Evolutionary conservation across 106 monocot species (phyloP), one percentile per base, ranked within the genome.

Genomic region (Amphibolis antarctica): DNA sequence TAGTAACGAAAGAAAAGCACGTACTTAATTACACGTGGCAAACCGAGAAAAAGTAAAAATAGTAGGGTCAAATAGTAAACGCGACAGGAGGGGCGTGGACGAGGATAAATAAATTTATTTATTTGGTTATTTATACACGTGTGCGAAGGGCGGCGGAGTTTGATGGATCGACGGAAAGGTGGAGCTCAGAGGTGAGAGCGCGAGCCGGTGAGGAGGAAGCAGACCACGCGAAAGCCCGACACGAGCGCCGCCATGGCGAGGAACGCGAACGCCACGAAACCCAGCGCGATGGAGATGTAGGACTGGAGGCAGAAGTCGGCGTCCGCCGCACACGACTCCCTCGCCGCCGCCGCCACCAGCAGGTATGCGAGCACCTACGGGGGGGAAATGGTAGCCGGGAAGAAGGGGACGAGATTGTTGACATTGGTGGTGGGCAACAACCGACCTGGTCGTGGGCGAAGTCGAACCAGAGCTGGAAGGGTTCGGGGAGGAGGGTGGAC

Each of bases 381-480:
- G 57, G 1, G 7, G 17, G 26, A 57, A 23, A n/a, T 7, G 20
- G 19, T 20, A 51, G 20, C 20, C 20, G 53, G 22, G 11, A 24
- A 53, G 24, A 53, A 53, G 10, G 51, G 27, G 15, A 6, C 48
- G 12, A 20, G 20, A 14, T n/a, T n/a, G n/a, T n/a, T n/a, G n/a
- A n/a, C n/a, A n/a, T n/a, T 10, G 53, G 44, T 13, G 45, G 18
- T 55, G 62, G 26, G 21, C 1, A 43, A 24, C 2, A 4, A 12
- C 42, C 23, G 25, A 85, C 94, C 84, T 96, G 94, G 52, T 96
- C 94, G 74, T 96, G 94, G 27, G 66, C 72, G 86, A 96, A 96
- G 66, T 96, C 94, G 84, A 96, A 86, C 89, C 94, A 96, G 80
- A 96, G 84, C 76, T 96, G 94, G 19, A 89, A 5, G 12, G 80